Evolutionary conservation across 2,329 filamentous ascomycete species (phyloP).

Genomic region (Diaporthe sp.): DNA sequence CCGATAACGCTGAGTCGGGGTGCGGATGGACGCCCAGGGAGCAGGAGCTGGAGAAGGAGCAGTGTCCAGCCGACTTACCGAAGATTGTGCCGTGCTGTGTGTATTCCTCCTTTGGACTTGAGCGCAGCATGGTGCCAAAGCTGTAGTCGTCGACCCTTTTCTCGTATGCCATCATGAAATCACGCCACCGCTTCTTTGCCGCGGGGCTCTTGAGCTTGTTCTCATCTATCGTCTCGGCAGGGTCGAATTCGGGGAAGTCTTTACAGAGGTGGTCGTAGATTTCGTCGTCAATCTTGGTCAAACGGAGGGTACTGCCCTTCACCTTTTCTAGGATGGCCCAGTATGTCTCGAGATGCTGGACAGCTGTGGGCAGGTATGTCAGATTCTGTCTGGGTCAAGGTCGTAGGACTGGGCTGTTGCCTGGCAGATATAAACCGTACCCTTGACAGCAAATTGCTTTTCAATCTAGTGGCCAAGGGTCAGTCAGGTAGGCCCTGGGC

Average conservation of each 20-base stretch:
- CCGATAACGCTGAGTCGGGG: conserved; percentile 59
- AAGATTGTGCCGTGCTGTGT: conserved; percentile 93
- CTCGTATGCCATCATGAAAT: conserved; percentile 94
- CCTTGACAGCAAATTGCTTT: conserved; percentile 99
- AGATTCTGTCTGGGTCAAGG: neutral
- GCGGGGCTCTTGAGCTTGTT: conserved; percentile 97
- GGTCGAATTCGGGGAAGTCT: conserved; percentile 94
- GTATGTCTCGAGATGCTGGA: conserved; percentile 97
- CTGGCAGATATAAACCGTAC: conserved; percentile 56
- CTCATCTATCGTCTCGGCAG: conserved; percentile 84
- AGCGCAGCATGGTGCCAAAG: conserved; percentile 94
- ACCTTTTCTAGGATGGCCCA: conserved; percentile 95
- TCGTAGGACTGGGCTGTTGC: neutral
- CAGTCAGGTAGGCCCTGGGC: conserved; percentile 6
- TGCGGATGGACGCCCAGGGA: conserved; percentile 57
- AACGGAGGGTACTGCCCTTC: conserved; percentile 86
- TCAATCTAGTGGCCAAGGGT: conserved; percentile 77
- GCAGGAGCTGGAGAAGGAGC: neutral
- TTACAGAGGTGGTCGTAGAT: conserved; percentile 90
- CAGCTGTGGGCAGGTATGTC: conserved; percentile 62
- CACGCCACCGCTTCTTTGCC: conserved; percentile 95
- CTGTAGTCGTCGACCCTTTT: conserved; percentile 98
- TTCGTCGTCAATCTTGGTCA: conserved; percentile 95
- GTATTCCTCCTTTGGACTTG: conserved; percentile 85
- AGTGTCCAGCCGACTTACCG: conserved; percentile 66